Conservation (phyloP, 164 flowering plant genomes). For the Paratinospora sagittata region DNA sequence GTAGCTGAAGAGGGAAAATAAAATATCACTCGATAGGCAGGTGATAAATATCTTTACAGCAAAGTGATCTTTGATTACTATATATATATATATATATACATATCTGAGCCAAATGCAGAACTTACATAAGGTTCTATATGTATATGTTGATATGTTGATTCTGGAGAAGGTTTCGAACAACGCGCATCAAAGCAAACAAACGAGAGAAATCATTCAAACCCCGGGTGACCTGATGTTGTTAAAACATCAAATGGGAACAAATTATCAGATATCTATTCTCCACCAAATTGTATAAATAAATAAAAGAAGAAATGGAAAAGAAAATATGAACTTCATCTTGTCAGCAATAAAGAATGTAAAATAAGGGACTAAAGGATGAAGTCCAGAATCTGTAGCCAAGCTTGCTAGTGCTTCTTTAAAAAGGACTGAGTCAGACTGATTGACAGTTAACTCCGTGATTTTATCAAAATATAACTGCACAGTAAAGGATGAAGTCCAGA, state of each 20-base stretch:
- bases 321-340: background rate
- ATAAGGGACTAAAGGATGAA: slow-evolving; percentile 95
- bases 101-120: slow-evolving; percentile 14
- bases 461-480: slow-evolving; percentile 94
- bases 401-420: slow-evolving; percentile 77
- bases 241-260: background rate
- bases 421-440: slow-evolving; percentile 53
- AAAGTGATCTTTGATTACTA: too few species aligned
- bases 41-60: background rate
- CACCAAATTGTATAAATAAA: background rate
- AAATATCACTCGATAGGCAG: slow-evolving; percentile 5
- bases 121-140: slow-evolving; percentile 98
- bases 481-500: too few species aligned
- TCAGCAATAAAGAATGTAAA: slow-evolving; percentile 36
- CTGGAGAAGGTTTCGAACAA: slow-evolving; percentile 78
- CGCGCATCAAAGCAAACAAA: slow-evolving; percentile 88
- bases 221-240: slow-evolving; percentile 57
- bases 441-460: slow-evolving; percentile 70
- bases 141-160: slow-evolving; percentile 89
- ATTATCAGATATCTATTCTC: background rate
- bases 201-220: slow-evolving; percentile 46
- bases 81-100: too few species aligned
- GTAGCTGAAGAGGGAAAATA: slow-evolving; percentile 48
- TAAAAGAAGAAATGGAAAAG: background rate
- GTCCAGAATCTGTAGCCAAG: slow-evolving; percentile 89